Base-by-base conservation (phyloP, 23 red algal genomes). In the Gracilaria domingensis region DNA sequence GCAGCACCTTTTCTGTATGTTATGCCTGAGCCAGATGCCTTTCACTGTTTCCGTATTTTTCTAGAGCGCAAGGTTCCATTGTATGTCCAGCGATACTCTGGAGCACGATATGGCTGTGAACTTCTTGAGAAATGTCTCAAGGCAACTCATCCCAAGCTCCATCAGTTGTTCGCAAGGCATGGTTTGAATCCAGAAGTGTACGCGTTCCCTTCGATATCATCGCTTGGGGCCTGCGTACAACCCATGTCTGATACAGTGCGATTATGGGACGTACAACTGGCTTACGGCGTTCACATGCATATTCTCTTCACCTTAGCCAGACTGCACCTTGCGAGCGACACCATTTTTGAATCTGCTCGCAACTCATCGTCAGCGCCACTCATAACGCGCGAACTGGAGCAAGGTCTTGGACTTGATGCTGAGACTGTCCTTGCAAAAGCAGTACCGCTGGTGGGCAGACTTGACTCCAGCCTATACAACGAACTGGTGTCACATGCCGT, bases 21-120 rank as follows among this genome's bases (percentile, higher is more conserved):
- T 66, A 94, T 98, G 85, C 93, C 96, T 2, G 96, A 98, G 54
- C 96, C 96, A 35, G 96, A 98, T 80, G 96, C 96, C 29, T 98
- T 94, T 40, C 79, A 83, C 30, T 94, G 92, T 72, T 98, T 98
- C 51, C 85, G 93, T 5, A 75, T 88, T 6, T 94, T 94, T 51
- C 79, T 98, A 24, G 69, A 82, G 40, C 62, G 65, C n/a, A 81
- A 86, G 61, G 82, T 98, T 32, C 96, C 91, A 3, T 87, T 80
- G 42, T 98, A 98, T 77, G 96, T 95, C 0, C 67, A 89, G 54
- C 53, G 88, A 16, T 98, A 98, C 83, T 69, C 88, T 36, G 96
- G 96, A 34, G 96, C 85, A n/a, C 59, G 80, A 26, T 32, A 83
- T 69, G 96, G 86, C 25, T 98, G 91, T 74, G 77, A 33, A 50